A percentile compares a stretch with the other conserved stretches of the same genome.
These are phyloP conservation scores for Kwoniella sp. DNA, from an alignment of 768 basidiomycete species.

Conservation along the genomic window DNA sequence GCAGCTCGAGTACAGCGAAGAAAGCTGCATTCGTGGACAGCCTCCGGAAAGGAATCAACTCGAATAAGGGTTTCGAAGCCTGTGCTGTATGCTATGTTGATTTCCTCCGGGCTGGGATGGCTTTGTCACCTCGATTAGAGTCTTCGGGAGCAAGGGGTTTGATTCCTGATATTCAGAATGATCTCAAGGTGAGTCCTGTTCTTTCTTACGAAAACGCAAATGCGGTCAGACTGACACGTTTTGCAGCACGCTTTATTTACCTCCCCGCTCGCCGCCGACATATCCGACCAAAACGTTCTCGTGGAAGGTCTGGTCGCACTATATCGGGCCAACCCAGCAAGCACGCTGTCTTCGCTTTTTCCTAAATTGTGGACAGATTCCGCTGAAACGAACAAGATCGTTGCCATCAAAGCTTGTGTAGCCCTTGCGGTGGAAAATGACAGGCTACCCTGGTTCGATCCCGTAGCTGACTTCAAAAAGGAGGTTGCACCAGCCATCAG, in stretches of 20 bases:
- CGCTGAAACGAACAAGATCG: constrained; percentile 77
- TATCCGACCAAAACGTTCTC: constrained; percentile 74
- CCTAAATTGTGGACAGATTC: constrained; percentile 69
- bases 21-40: constrained; percentile 53
- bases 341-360: constrained; percentile 68
- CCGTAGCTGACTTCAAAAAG: constrained; percentile 10
- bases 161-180: constrained; percentile 74
- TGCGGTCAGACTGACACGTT: constrained; percentile 31
- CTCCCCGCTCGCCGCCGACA: constrained; percentile 68
- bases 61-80: constrained; percentile 66
- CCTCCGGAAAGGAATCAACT: constrained; percentile 61
- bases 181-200: constrained; percentile 67
- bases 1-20: constrained; percentile 31
- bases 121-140: constrained; percentile 63
- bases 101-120: constrained; percentile 71
- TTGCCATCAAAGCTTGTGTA: constrained; percentile 72
- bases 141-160: constrained; percentile 65
- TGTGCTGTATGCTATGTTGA: constrained; percentile 75
- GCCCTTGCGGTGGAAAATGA: constrained; percentile 70
- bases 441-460: constrained; percentile 34
- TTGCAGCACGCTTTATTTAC: constrained; percentile 57
- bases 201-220: background rate
- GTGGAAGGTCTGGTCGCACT: constrained; percentile 73
- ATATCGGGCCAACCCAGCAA: constrained; percentile 69
- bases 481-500: constrained; percentile 21